Percentiles rank a stretch among this genome's conserved stretches.
These are phyloP conservation scores for Apiospora arundinis DNA, from an alignment of 2,329 filamentous ascomycete species.

Conservation along the genomic window DNA sequence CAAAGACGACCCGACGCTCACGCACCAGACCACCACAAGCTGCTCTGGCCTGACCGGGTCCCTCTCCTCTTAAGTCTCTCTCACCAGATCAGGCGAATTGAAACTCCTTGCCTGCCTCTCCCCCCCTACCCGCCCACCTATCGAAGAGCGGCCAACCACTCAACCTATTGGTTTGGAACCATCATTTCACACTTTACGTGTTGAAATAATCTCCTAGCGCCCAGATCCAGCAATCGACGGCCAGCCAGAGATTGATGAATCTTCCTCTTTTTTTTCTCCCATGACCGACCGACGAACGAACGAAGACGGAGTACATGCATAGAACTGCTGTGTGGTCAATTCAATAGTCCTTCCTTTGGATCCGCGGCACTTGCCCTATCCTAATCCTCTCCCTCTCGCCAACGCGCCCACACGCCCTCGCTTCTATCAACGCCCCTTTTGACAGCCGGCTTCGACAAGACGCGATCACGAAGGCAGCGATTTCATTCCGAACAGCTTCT, in stretches of 20 bases:
- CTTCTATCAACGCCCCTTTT: not conserved
- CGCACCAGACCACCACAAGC: slow-evolving; percentile 11
- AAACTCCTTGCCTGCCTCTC: slow-evolving; percentile 14
- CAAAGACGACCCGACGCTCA: slow-evolving; percentile 3
- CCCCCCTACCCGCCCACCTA: slow-evolving; percentile 15
- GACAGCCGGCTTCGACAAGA: not conserved
- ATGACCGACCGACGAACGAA: slow-evolving; percentile 1
- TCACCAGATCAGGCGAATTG: slow-evolving; percentile 17
- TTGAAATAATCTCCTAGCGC: slow-evolving; percentile 19
- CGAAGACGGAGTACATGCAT: slow-evolving; percentile 15
- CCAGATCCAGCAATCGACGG: slow-evolving; percentile 18
- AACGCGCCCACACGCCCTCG: slow-evolving; percentile 14
- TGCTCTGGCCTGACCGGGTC: slow-evolving; percentile 17
- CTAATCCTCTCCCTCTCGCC: slow-evolving; percentile 5
- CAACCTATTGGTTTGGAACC: slow-evolving; percentile 6
- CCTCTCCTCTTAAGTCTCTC: slow-evolving; percentile 1
- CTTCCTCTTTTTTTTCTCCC: not conserved
- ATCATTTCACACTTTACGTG: slow-evolving; percentile 13
- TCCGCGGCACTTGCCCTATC: slow-evolving; percentile 6
- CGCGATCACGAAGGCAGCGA: slow-evolving; percentile 10
- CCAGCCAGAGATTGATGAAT: slow-evolving; percentile 17
- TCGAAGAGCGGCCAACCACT: slow-evolving; percentile 21
- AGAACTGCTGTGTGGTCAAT: slow-evolving; percentile 16
- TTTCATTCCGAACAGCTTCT: slow-evolving; percentile 1
- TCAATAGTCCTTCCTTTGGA: slow-evolving; percentile 11